Conservation (phyloP, 371 early-diverging fungal genomes). For the Mortierella sp. region DNA sequence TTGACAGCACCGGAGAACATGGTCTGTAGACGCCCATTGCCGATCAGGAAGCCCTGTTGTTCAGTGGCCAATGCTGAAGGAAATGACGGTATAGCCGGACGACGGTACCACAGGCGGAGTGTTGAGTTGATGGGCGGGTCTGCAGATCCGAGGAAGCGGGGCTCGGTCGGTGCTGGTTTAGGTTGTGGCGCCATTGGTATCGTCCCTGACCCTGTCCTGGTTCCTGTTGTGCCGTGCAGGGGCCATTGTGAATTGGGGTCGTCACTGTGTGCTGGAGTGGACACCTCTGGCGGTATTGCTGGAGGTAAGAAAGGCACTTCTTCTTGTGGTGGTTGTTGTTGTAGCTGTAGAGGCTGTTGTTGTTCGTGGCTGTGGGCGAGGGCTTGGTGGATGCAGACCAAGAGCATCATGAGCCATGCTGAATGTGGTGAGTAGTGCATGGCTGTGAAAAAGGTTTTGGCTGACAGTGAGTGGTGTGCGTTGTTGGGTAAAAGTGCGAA, state of each 20-base stretch:
- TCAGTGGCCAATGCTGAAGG: neutral
- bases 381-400: neutral
- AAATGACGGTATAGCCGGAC: conserved; percentile 5
- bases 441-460: neutral
- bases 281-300: neutral
- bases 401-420: neutral
- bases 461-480: neutral
- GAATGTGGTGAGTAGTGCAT: neutral
- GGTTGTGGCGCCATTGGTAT: neutral
- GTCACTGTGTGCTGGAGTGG: neutral
- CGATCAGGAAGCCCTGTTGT: conserved; percentile 34
- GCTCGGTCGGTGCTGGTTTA: conserved; percentile 15
- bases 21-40: conserved; percentile 44
- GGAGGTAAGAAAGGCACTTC: neutral
- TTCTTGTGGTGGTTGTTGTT: neutral
- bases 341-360: neutral
- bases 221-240: neutral
- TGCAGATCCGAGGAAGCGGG: conserved; percentile 5
- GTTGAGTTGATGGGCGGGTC: conserved; percentile 24
- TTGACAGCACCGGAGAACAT: conserved; percentile 42
- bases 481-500: neutral
- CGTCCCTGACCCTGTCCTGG: neutral
- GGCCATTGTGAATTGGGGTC: conserved; percentile 14
- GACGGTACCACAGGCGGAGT: conserved; percentile 48
- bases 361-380: neutral